A percentile compares a stretch with the other conserved stretches of the same genome.
These are phyloP conservation scores for Yamadazyma triangularis DNA, from an alignment of 1,139 yeast species.

Conservation along the genomic window DNA sequence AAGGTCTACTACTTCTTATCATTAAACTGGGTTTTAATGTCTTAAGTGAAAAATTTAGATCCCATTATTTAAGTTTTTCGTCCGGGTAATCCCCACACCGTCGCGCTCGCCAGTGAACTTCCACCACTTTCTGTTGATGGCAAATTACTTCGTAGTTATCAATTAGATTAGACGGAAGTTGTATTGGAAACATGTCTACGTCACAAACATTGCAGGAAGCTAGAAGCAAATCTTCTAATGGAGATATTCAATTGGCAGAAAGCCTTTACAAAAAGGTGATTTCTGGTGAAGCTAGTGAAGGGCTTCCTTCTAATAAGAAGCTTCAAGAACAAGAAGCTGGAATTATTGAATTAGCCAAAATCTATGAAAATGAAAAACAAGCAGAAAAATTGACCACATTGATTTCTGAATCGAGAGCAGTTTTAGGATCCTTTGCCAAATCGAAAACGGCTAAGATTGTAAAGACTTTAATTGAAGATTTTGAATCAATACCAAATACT, in stretches of 20 bases:
- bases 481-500: conserved; percentile 65
- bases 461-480: conserved; percentile 69
- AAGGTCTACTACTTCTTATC: no score
- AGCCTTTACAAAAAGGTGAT: conserved; percentile 17
- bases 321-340: conserved; percentile 55
- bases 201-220: conserved; percentile 46
- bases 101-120: no score
- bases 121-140: no score
- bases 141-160: no score
- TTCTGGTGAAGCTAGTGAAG: conserved; percentile 7
- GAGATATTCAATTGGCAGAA: conserved; percentile 56
- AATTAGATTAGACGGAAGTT: no score
- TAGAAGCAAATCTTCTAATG: conserved; percentile 46
- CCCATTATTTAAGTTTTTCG: neutral
- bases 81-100: neutral
- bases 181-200: conserved; percentile 15
- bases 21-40: no score
- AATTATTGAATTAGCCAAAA: conserved; percentile 58
- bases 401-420: conserved; percentile 63
- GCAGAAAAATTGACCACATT: conserved; percentile 53
- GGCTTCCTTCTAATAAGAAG: conserved; percentile 8
- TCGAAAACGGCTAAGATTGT: conserved; percentile 92
- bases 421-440: conserved; percentile 78
- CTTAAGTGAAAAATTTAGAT: neutral
- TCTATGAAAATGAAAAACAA: conserved; percentile 45